Conservation (phyloP, 2,329 filamentous ascomycete genomes). For the Hypoxylon sp. region DNA sequence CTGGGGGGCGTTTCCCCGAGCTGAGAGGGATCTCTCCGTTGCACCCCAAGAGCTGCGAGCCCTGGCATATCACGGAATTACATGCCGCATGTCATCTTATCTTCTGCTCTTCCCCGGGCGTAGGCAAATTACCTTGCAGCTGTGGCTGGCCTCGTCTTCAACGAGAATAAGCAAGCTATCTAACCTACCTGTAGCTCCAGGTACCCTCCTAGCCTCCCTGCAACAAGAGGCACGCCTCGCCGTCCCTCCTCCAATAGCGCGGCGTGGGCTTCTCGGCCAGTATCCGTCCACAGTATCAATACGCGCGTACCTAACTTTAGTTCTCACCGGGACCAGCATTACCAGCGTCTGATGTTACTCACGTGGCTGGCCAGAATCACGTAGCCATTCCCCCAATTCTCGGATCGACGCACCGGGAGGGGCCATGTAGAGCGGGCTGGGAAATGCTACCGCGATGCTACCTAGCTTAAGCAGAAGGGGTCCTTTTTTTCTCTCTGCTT, state of each 20-base stretch:
- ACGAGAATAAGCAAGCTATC: constrained; percentile 22
- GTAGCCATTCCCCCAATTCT: constrained; percentile 7
- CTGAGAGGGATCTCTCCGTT: background rate
- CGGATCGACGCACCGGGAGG: constrained; percentile 30
- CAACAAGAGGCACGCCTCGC: constrained; percentile 17
- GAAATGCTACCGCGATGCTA: background rate
- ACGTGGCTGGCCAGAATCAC: constrained; percentile 33
- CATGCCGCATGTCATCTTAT: background rate
- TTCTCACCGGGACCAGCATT: constrained; percentile 12
- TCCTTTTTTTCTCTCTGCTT: constrained; percentile 17
- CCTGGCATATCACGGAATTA: background rate
- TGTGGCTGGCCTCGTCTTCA: constrained; percentile 16
- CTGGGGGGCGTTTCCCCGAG: background rate
- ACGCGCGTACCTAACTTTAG: constrained; percentile 10
- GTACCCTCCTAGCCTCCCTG: constrained; percentile 1
- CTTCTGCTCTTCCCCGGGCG: constrained; percentile 12
- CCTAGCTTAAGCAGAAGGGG: background rate
- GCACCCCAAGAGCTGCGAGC: background rate
- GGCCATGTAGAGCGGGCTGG: background rate
- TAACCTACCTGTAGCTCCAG: no score
- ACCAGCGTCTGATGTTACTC: constrained; percentile 29
- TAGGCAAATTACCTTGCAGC: constrained; percentile 15
- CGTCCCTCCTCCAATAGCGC: constrained; percentile 15
- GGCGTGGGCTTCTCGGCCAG: constrained; percentile 16
- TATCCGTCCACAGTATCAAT: constrained; percentile 25